Conservation (phyloP, 2,329 filamentous ascomycete genomes). For the Aspergillus tubingensis region DNA sequence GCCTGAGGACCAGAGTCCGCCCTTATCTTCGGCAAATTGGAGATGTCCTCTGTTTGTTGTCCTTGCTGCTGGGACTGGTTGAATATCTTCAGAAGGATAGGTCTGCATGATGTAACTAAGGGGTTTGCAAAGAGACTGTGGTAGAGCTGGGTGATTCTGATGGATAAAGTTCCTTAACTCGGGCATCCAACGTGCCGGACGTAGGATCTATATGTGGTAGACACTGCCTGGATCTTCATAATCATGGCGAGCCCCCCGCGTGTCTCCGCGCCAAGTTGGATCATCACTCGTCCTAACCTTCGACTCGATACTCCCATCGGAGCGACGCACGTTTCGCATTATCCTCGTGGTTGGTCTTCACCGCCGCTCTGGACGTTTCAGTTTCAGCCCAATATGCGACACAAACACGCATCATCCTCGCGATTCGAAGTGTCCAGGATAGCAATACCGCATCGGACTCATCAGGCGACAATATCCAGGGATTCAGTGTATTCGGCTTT, state of each 20-base stretch:
- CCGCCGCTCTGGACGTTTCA: slow-evolving; percentile 14
- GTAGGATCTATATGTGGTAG: neutral
- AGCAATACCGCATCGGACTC: neutral
- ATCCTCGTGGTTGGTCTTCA: slow-evolving; percentile 16
- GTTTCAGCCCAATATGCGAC: slow-evolving; percentile 2
- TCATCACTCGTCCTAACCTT: neutral
- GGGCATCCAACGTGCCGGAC: neutral
- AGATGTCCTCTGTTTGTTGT: slow-evolving; percentile 16
- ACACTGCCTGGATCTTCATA: neutral
- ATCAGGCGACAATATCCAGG: slow-evolving; percentile 9
- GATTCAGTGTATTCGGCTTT: slow-evolving; percentile 6
- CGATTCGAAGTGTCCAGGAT: neutral
- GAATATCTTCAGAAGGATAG: slow-evolving; percentile 10
- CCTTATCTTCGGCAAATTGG: slow-evolving; percentile 19
- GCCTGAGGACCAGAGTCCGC: slow-evolving; percentile 24
- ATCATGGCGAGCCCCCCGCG: neutral
- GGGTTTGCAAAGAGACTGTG: neutral
- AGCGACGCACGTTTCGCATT: slow-evolving; percentile 7
- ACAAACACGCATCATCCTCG: neutral
- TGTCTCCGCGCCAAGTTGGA: slow-evolving; percentile 9
- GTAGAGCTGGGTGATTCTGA: neutral
- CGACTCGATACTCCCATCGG: neutral
- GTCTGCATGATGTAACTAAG: slow-evolving; percentile 13
- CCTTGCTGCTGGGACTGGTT: slow-evolving; percentile 11
- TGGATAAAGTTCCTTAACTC: slow-evolving; percentile 5